A percentile compares a stretch with the other conserved stretches of the same genome.
phyloP scores from a whole-genome alignment of 495 filamentous ascomycete genomes.

The Podospora pseudocomata region DNA sequence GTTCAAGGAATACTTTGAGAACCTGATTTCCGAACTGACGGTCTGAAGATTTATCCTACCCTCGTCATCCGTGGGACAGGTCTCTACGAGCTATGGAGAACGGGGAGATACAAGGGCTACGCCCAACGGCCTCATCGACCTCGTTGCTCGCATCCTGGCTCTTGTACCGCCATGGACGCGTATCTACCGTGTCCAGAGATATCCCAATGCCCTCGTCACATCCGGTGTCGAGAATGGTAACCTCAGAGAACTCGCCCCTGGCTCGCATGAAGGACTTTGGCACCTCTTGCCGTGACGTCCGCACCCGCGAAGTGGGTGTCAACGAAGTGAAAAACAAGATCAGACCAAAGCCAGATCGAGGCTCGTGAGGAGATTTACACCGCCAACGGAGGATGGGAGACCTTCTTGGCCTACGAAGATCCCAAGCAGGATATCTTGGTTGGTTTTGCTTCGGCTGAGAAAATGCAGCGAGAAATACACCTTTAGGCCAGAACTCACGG shows the following conservation, averaged over 20 bases:
- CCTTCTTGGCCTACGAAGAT: slow-evolving; percentile 95
- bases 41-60: slow-evolving; percentile 96
- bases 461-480: slow-evolving; percentile 89
- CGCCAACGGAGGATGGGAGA: slow-evolving; percentile 97
- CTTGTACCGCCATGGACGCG: slow-evolving; percentile 96
- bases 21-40: slow-evolving; percentile 94
- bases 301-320: slow-evolving; percentile 94
- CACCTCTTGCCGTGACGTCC: slow-evolving; percentile 94
- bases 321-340: slow-evolving; percentile 99
- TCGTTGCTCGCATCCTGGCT: slow-evolving; percentile 91
- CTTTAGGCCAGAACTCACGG: slow-evolving; percentile 80
- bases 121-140: slow-evolving; percentile 89
- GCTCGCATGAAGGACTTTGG: slow-evolving; percentile 98
- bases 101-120: slow-evolving; percentile 98
- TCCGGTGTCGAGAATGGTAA: slow-evolving; percentile 98
- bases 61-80: slow-evolving; percentile 96
- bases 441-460: slow-evolving; percentile 78
- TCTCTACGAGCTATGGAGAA: slow-evolving; percentile 95
- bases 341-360: slow-evolving; percentile 92
- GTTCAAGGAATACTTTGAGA: slow-evolving; percentile 96
- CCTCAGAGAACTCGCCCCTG: slow-evolving; percentile 83
- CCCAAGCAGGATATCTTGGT: slow-evolving; percentile 98
- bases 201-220: slow-evolving; percentile 99
- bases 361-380: slow-evolving; percentile 88
- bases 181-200: slow-evolving; percentile 96